phyloP scores from a whole-genome alignment of 176 grass and related monocot genomes.

The Ensete ventricosum region DNA sequence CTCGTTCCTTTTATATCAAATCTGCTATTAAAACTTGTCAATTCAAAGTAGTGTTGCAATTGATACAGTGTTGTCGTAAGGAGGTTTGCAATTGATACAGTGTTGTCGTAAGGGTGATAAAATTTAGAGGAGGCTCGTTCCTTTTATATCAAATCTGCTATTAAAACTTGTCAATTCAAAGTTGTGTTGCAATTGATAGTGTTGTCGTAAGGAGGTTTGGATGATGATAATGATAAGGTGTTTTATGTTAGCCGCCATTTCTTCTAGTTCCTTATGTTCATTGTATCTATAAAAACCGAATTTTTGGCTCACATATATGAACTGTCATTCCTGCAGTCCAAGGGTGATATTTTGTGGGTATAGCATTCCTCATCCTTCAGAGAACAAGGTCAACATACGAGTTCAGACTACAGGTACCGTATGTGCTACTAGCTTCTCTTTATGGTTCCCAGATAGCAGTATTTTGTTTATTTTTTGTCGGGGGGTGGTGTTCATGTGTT shows the following conservation, averaged over 20 bases:
- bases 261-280: background rate
- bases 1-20: too few species aligned
- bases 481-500: background rate
- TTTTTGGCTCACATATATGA: constrained; percentile 7
- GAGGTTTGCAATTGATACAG: too few species aligned
- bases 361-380: constrained; percentile 78
- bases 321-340: constrained; percentile 37
- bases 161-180: too few species aligned
- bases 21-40: too few species aligned
- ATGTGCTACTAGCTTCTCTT: background rate
- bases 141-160: too few species aligned
- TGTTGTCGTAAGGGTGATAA: too few species aligned
- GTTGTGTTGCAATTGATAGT: too few species aligned
- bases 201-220: too few species aligned
- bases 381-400: constrained; percentile 86
- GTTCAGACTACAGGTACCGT: constrained; percentile 60
- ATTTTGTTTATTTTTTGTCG: background rate
- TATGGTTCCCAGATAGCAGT: background rate
- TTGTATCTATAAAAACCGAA: background rate
- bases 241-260: background rate
- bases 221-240: too few species aligned
- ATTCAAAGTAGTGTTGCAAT: too few species aligned
- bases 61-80: too few species aligned
- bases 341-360: constrained; percentile 82
- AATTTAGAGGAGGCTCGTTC: too few species aligned